A percentile compares a stretch with the other conserved stretches of the same genome.
These are phyloP conservation scores for Plenodomus tracheiphilus DNA, from an alignment of 2,329 filamentous ascomycete genomes.

Conservation along the genomic window DNA sequence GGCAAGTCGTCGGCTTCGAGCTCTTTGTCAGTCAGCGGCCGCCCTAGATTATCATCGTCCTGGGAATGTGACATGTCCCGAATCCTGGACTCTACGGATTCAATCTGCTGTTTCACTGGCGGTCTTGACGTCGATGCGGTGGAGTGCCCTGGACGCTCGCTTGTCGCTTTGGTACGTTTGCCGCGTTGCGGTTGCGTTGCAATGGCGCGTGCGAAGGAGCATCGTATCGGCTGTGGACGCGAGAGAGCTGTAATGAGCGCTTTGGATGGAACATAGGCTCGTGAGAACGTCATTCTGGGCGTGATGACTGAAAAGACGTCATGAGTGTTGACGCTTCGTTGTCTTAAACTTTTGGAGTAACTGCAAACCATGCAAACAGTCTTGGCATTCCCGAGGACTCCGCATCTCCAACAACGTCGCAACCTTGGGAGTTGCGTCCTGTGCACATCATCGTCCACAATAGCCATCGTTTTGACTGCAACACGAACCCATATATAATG, in stretches of 20 bases:
- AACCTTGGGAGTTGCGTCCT: too few species aligned
- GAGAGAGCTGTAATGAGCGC: slow-evolving; percentile 30
- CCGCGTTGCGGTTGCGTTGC: slow-evolving; percentile 21
- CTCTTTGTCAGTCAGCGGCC: slow-evolving; percentile 20
- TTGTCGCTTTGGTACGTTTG: slow-evolving; percentile 23
- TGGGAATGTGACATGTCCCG: background rate
- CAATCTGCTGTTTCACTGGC: background rate
- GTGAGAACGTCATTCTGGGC: slow-evolving; percentile 18
- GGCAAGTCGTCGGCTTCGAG: slow-evolving; percentile 26
- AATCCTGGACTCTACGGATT: background rate
- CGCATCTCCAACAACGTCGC: slow-evolving; percentile 7
- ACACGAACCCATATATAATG: too few species aligned
- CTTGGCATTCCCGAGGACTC: slow-evolving; percentile 33
- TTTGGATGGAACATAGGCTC: slow-evolving; percentile 31
- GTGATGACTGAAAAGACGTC: background rate
- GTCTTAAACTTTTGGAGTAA: slow-evolving; percentile 9
- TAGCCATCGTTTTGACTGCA: too few species aligned
- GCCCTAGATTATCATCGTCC: slow-evolving; percentile 7
- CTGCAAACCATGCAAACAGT: slow-evolving; percentile 22
- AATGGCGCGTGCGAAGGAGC: slow-evolving; percentile 19
- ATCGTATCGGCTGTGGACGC: slow-evolving; percentile 22
- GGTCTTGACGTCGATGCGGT: background rate
- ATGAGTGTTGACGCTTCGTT: background rate
- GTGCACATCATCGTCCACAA: too few species aligned
- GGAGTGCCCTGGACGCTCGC: slow-evolving; percentile 4